Evolutionary conservation across 176 grass and related monocot genomes (phyloP).

Genomic region (Puya raimondii): DNA sequence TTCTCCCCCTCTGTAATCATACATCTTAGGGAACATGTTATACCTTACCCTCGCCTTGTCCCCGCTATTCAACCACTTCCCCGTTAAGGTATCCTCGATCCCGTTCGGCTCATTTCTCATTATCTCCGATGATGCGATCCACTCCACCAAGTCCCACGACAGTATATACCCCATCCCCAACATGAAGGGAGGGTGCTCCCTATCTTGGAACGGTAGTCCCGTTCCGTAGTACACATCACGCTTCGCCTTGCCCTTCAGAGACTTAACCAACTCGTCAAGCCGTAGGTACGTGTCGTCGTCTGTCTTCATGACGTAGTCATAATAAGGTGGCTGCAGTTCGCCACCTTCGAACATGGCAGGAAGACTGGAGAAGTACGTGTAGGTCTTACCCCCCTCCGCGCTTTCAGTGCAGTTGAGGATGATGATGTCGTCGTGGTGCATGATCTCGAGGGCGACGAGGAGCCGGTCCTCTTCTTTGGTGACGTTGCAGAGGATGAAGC

Average conservation of each 20-base stretch:
- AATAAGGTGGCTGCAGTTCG: constrained; percentile 31
- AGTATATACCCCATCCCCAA: constrained; percentile 74
- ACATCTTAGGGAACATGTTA: constrained; percentile 55
- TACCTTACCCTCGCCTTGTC: constrained; percentile 53
- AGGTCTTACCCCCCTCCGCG: constrained; percentile 39
- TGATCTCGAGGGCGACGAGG: constrained; percentile 44
- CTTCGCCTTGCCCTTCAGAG: constrained; percentile 34
- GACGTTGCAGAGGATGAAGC: constrained; percentile 46
- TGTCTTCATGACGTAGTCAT: constrained; percentile 83
- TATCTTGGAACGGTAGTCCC: constrained; percentile 38
- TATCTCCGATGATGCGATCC: constrained; percentile 60
- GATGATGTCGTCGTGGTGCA: constrained; percentile 47
- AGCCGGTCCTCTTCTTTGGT: constrained; percentile 14
- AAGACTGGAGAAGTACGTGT: constrained; percentile 49
- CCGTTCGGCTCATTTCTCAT: constrained; percentile 21
- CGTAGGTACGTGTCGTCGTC: constrained; percentile 79
- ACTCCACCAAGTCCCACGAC: constrained; percentile 82
- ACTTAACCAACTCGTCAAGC: constrained; percentile 44
- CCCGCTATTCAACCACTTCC: constrained; percentile 57
- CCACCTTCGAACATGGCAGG: constrained; percentile 19
- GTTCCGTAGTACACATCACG: constrained; percentile 59
- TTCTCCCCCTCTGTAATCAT: constrained; percentile 44
- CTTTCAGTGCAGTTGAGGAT: constrained; percentile 47
- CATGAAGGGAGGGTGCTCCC: constrained; percentile 46
- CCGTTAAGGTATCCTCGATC: constrained; percentile 47